Evolutionary conservation across 1,284 basidiomycete species (phyloP).

Genomic region (Pseudozyma pruni): DNA sequence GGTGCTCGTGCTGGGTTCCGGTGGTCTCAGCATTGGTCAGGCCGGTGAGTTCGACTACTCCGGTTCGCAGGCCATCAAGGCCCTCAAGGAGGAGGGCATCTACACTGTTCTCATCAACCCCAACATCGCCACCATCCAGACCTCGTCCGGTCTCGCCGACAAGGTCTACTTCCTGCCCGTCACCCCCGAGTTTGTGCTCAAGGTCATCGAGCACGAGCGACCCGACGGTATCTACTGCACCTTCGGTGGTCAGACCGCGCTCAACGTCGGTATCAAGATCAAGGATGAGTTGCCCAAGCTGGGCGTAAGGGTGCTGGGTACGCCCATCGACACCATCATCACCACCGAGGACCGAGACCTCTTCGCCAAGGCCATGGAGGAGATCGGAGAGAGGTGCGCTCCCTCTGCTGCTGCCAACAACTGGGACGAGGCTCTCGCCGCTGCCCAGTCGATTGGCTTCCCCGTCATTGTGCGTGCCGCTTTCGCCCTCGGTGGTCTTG

Average conservation of each 20-base stretch:
- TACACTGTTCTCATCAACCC: conserved; percentile 97
- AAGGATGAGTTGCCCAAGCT: conserved; percentile 86
- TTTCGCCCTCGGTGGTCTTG: conserved; percentile 93
- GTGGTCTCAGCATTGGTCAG: conserved; percentile 96
- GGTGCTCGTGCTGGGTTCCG: conserved; percentile 96
- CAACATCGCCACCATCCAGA: conserved; percentile 99
- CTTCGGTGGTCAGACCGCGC: conserved; percentile 96
- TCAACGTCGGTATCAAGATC: conserved; percentile 96
- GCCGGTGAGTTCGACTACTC: conserved; percentile 99
- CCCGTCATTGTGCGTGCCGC: conserved; percentile 97
- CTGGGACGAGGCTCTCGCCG: conserved; percentile 81
- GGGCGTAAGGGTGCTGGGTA: conserved; percentile 92
- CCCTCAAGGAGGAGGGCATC: conserved; percentile 97
- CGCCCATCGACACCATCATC: conserved; percentile 96
- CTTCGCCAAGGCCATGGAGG: conserved; percentile 92
- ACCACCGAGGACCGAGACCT: conserved; percentile 95
- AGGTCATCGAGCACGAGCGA: conserved; percentile 97
- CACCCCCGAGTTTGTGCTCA: conserved; percentile 95
- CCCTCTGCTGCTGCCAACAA: conserved; percentile 80
- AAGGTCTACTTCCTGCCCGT: conserved; percentile 99
- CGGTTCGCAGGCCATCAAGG: conserved; percentile 98
- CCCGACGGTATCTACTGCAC: conserved; percentile 99
- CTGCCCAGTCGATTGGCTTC: conserved; percentile 90
- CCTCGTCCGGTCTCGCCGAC: conserved; percentile 94
- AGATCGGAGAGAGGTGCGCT: conserved; percentile 95